Percentiles rank a stretch among this genome's conserved stretches.
Conservation (phyloP, 2,329 filamentous ascomycete species). For the Neoascochyta sp. region DNA sequence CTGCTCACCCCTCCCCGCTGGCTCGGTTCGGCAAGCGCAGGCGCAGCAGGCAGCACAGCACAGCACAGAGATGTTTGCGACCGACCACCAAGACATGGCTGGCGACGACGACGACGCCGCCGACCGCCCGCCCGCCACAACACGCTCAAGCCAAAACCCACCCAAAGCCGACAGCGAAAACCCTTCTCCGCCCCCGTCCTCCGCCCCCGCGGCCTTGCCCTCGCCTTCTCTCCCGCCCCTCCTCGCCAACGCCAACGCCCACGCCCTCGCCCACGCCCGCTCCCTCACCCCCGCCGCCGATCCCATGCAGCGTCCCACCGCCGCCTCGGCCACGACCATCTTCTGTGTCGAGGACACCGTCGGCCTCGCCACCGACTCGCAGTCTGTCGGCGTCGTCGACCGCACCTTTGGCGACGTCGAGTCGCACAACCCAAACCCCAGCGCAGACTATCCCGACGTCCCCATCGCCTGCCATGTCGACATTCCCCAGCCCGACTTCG, state of each 20-base stretch:
- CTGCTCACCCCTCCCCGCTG: too few species aligned
- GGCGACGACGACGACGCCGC: too few species aligned
- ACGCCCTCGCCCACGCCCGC: constrained; percentile 5
- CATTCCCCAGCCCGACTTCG: constrained; percentile 32
- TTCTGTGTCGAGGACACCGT: constrained; percentile 44
- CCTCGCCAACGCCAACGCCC: constrained; percentile 18
- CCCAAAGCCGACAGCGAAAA: too few species aligned
- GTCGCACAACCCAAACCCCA: constrained; percentile 45
- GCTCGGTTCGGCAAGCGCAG: too few species aligned
- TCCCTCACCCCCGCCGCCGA: not conserved
- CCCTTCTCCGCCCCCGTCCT: too few species aligned
- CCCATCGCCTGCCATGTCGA: constrained; percentile 36
- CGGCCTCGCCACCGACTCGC: constrained; percentile 37
- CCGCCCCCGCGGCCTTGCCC: constrained; percentile 3
- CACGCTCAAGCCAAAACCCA: too few species aligned
- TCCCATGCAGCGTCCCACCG: constrained; percentile 1
- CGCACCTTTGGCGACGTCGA: constrained; percentile 44
- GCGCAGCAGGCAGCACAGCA: too few species aligned
- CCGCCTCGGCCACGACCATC: constrained; percentile 6
- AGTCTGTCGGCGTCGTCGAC: constrained; percentile 46
- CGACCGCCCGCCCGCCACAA: too few species aligned
- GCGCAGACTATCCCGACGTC: constrained; percentile 37
- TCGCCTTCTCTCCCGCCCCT: constrained; percentile 21
- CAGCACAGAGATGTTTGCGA: too few species aligned
- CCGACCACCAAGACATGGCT: too few species aligned